Evolutionary conservation across 164 flowering plant genomes (phyloP), one percentile per base, ranked within the genome.

Genomic region (Annona cherimola): DNA sequence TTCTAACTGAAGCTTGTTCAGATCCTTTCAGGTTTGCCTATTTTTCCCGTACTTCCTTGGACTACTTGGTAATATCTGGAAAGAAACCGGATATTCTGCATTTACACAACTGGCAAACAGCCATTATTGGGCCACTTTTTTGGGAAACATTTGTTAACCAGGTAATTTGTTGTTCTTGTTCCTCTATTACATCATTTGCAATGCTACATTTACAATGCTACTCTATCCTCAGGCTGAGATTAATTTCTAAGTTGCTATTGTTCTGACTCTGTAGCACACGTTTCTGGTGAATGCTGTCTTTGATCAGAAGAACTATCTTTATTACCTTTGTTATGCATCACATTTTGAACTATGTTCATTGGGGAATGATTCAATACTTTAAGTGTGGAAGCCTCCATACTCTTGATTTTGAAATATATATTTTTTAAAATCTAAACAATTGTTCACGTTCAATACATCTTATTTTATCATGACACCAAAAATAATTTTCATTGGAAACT

Each of bases 21-120:
- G 69, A 71, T 85, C 81, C 50, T 74, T 77, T 73, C 97, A 91
- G 97, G 72, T 91, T 91, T 77, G 18, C 84, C 70, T 91, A 91
- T 79, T 89, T 91, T 77, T 89, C 94, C 69, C 93, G 94, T 74
- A 93, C 97, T 45, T 83, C 97, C 42, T 79, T 92, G 85, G 94
- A 90, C 76, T 90, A 88, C 76, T 76, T 90, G 55, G 77, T 86
- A 61, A 92, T 86, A 78, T 83, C 89, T 55, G 92, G 90, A 78
- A 91, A 91, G 81, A 82, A 78, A 71, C 94, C 97, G 68, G 94
- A 88, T 83, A 85, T 91, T 46, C 70, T 91, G 72, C 94, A 89
- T 79, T 79, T 91, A 77, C 97, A 91, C 81, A 86, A 89, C 74
- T 86, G 93, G 94, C 82, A 89, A 76, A 87, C 97, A 79, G 85